These are phyloP conservation scores for Trichosphaerium sp. DNA, from an alignment of 78 protist species.

Conservation along the genomic window DNA sequence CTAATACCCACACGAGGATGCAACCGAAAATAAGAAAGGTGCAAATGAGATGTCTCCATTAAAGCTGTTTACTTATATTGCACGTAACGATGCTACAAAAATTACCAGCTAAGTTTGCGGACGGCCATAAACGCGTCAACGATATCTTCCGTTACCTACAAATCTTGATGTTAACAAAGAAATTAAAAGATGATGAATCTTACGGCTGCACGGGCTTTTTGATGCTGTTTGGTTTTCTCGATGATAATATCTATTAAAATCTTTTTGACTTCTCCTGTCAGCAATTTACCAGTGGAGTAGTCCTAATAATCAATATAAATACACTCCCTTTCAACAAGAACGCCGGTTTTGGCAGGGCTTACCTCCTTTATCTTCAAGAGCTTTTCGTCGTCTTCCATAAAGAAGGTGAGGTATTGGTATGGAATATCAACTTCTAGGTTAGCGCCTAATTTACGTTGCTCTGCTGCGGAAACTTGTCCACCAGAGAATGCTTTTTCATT, in stretches of 20 bases:
- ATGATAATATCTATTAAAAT: constrained; percentile 36
- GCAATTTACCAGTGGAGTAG: constrained; percentile 73
- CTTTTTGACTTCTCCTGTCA: constrained; percentile 78
- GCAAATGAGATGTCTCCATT: too few species aligned
- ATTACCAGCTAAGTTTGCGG: too few species aligned
- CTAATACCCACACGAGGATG: too few species aligned
- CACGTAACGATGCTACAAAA: too few species aligned
- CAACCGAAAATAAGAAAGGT: too few species aligned
- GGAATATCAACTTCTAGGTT: constrained; percentile 67
- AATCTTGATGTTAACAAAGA: too few species aligned
- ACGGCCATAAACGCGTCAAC: too few species aligned
- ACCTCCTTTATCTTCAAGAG: constrained; percentile 47
- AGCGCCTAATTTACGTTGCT: constrained; percentile 87
- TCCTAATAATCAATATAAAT: not conserved
- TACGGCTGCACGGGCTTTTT: too few species aligned
- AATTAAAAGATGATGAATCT: too few species aligned
- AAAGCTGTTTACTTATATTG: too few species aligned
- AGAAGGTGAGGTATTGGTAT: constrained; percentile 75
- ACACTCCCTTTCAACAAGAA: not conserved
- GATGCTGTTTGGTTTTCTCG: constrained; percentile 29
- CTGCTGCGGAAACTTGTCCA: constrained; percentile 85
- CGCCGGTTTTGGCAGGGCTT: not conserved
- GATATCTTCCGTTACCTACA: too few species aligned
- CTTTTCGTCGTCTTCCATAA: constrained; percentile 79
- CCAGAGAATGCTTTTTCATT: constrained; percentile 90